These are phyloP conservation scores for Poronia punctata DNA, from an alignment of 495 filamentous ascomycete genomes.

Conservation along the genomic window DNA sequence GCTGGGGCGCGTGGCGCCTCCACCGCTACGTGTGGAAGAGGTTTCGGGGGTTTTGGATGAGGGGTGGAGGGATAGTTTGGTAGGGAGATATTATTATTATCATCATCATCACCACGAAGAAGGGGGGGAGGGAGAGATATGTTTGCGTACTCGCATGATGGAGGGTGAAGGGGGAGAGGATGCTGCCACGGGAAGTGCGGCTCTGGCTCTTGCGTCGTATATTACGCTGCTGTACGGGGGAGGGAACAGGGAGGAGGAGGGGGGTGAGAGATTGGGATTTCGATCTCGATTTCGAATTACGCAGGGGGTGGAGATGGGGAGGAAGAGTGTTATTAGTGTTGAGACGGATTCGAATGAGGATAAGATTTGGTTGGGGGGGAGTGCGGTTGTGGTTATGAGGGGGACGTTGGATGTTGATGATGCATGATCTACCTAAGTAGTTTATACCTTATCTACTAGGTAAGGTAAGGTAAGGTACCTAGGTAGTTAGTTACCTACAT, in stretches of 20 bases:
- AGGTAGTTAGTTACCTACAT: background rate
- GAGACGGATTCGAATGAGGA: conserved; percentile 36
- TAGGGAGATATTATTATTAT: conserved; percentile 51
- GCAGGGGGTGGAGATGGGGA: conserved; percentile 76
- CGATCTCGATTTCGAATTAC: conserved; percentile 51
- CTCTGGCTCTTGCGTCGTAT: conserved; percentile 49
- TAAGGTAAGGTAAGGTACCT: background rate
- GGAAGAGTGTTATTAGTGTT: conserved; percentile 50
- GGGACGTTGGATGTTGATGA: conserved; percentile 31
- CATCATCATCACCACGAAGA: conserved; percentile 23
- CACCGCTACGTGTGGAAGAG: conserved; percentile 21
- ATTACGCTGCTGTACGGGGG: conserved; percentile 37
- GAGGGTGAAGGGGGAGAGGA: conserved; percentile 57
- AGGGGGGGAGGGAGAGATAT: conserved; percentile 15
- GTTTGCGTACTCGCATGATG: conserved; percentile 43
- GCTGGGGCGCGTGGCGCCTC: conserved; percentile 29
- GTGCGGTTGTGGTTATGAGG: conserved; percentile 52
- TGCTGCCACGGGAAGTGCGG: conserved; percentile 62
- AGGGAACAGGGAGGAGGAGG: conserved; percentile 14
- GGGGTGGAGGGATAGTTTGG: conserved; percentile 49
- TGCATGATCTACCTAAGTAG: background rate
- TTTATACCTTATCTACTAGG: background rate
- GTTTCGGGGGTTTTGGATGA: conserved; percentile 42
- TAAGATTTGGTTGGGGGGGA: conserved; percentile 48
- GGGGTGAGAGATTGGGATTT: conserved; percentile 20